phyloP scores from a whole-genome alignment of 768 basidiomycete genomes.

The Galerina sulciceps region DNA sequence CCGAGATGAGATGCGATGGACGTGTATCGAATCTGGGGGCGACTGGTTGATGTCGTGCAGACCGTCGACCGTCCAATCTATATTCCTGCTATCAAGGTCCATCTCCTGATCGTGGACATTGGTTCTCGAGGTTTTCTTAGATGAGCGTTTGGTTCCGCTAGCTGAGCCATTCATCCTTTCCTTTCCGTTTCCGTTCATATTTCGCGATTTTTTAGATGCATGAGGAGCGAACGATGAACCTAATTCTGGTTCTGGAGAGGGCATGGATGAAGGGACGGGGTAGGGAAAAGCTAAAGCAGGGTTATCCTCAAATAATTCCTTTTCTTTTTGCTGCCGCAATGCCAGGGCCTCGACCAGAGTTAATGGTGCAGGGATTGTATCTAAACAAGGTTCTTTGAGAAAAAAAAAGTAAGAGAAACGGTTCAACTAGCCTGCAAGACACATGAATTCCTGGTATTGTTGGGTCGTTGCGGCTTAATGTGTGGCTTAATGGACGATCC shows the following conservation, averaged over 20 bases:
- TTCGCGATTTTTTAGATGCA: constrained; percentile 32
- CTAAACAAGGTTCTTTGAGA: constrained; percentile 35
- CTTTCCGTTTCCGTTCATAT: constrained; percentile 38
- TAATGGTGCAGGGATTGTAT: constrained; percentile 69
- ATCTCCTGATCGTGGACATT: background rate
- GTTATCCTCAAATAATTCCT: constrained; percentile 56
- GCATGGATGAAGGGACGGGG: constrained; percentile 27
- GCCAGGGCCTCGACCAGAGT: constrained; percentile 63
- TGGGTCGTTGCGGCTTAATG: constrained; percentile 57
- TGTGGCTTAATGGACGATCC: constrained; percentile 9
- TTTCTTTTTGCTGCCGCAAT: constrained; percentile 33
- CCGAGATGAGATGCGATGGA: constrained; percentile 19
- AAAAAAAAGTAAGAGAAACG: background rate
- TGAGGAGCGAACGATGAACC: constrained; percentile 19
- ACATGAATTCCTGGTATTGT: constrained; percentile 72
- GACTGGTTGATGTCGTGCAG: background rate
- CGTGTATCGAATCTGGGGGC: background rate
- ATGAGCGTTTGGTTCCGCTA: constrained; percentile 22
- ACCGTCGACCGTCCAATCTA: background rate
- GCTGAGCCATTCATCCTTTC: constrained; percentile 35
- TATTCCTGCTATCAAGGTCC: background rate
- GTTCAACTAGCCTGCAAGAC: constrained; percentile 58
- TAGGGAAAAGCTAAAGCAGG: constrained; percentile 47
- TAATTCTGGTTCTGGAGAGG: constrained; percentile 24
- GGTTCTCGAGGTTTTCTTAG: constrained; percentile 12